Evolutionary conservation across 2,329 filamentous ascomycete genomes (phyloP).

Genomic region (Trichoderma sp.): DNA sequence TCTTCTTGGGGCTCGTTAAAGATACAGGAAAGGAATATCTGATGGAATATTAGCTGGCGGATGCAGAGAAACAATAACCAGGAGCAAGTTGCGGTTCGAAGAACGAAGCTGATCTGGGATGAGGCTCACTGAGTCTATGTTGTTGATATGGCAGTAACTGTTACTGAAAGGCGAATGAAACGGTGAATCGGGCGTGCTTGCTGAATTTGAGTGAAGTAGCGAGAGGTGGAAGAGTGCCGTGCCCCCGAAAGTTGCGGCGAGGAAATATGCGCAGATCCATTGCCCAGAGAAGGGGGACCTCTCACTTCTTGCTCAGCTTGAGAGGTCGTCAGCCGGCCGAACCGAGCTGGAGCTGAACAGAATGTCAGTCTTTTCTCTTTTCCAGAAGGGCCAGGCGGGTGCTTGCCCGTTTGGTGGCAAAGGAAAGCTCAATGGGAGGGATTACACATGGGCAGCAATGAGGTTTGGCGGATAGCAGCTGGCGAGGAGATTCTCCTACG

Average conservation of each 20-base stretch:
- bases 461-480: too few relatives aligned
- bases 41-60: neutral
- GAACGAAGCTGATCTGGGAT: neutral
- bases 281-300: neutral
- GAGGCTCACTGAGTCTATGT: neutral
- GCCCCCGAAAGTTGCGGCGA: neutral
- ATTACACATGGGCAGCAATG: neutral
- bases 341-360: neutral
- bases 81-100: neutral
- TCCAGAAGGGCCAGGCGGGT: neutral
- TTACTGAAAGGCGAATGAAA: neutral
- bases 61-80: neutral
- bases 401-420: neutral
- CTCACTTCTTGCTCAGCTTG: conserved; percentile 16
- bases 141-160: neutral
- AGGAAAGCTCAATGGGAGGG: neutral
- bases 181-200: neutral
- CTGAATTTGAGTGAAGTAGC: conserved; percentile 3
- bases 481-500: neutral
- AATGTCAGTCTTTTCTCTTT: neutral
- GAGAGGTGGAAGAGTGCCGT: neutral
- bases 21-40: neutral
- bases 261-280: conserved; percentile 2
- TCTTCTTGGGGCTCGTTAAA: neutral
- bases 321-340: neutral